Evolutionary conservation across 2,329 filamentous ascomycete genomes (phyloP), one percentile per base, ranked within the genome.

Genomic region (Epicoccum nigrum): DNA sequence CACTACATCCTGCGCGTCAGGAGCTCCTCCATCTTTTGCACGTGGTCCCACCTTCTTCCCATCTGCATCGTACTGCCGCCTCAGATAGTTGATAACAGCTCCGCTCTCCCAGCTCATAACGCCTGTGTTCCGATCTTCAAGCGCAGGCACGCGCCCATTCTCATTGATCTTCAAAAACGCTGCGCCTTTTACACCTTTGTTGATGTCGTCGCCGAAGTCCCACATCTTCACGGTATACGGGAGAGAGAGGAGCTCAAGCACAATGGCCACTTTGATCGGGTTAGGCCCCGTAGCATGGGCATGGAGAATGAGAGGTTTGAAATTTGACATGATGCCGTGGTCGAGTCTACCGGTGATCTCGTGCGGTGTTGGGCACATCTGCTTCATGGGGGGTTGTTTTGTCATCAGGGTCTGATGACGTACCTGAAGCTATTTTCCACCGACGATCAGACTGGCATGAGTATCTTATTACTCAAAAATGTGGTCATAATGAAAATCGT

Each of bases 211-310:
- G 74, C 72, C 16, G 58, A 40, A 55, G 74, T 73, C 17, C 73
- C 65, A 55, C 76, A 60, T 57, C 42, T 74, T 70, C 38, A 59
- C 64, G 48, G 72, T 67, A 55, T 77, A 77, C 7, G 70, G 69
- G 17, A 80, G n/a, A 3, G 58, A 54, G 25, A 80, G 74, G 57
- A 79, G 76, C 45, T 78, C 73, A 23, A 80, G 71, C 27, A 79
- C 58, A 33, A 80, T 72, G 40, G 71, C 71, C 6, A 80, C 74
- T 56, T 79, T 79, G 65, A 67, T 70, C 35, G 73, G 73, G 53
- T 75, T 76, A 8, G 74, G 74, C 15, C 71, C 71, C 21, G 44
- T 31, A n/a, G 48, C 41, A 15, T 54, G 46, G 30, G 44, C 37
- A 23, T 50, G 56, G 27, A 61, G 53, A 25, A 50, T 51, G 38